Evolutionary conservation across 305 asterid species (phyloP).

Genomic region (Coffea humblotiana): DNA sequence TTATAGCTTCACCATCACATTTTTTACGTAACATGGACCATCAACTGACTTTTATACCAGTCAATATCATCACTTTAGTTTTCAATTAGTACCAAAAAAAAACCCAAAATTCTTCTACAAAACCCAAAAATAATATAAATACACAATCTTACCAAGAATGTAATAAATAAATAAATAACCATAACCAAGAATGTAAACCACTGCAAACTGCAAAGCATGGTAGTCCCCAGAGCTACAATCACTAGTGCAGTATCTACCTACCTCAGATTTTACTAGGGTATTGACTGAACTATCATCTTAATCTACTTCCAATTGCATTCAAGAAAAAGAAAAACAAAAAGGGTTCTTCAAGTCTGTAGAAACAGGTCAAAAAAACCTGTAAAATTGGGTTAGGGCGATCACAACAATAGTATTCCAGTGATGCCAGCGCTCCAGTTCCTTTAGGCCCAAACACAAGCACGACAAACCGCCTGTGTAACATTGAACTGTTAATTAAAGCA

Average conservation of each 20-base stretch:
- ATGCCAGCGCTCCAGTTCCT: constrained; percentile 61
- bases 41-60: neutral
- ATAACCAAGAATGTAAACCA: neutral
- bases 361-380: constrained; percentile 47
- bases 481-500: constrained; percentile 9
- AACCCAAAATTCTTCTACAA: neutral
- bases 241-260: neutral
- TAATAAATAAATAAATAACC: neutral
- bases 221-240: neutral
- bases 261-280: no score
- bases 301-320: neutral
- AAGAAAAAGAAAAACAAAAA: neutral
- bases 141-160: neutral
- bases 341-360: neutral
- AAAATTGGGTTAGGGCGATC: constrained; percentile 89
- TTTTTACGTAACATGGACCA: neutral
- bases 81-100: neutral
- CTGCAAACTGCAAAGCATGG: neutral
- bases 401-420: constrained; percentile 77
- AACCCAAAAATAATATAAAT: neutral
- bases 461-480: constrained; percentile 62
- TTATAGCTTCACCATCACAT: neutral
- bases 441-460: constrained; percentile 60
- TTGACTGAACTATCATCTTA: neutral
- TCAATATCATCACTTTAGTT: neutral